Percentiles rank a stretch among this genome's conserved stretches.
Conservation (phyloP, 2,329 filamentous ascomycete species). For the Colletotrichum siamense region DNA sequence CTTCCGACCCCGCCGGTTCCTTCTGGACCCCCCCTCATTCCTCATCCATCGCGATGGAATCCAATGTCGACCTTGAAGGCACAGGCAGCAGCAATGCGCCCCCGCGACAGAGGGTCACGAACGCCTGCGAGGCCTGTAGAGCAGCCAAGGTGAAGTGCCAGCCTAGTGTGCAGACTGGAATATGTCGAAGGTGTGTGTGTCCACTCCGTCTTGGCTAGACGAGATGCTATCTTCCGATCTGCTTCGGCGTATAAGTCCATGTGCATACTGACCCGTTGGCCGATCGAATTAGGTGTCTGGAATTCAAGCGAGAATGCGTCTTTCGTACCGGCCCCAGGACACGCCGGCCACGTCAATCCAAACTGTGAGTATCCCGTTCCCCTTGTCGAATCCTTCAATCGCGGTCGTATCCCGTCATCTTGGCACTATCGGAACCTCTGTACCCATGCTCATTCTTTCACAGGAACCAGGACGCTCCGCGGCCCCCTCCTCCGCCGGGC, state of each 20-base stretch:
- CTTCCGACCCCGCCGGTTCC: neutral
- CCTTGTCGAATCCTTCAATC: neutral
- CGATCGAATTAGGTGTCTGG: constrained; percentile 49
- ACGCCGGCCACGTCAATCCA: constrained; percentile 49
- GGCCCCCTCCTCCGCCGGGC: constrained; percentile 37
- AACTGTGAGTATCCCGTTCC: constrained; percentile 41
- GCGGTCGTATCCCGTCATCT: neutral
- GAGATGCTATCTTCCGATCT: neutral
- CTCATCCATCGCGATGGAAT: neutral
- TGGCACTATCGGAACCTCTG: neutral
- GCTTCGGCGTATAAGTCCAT: constrained; percentile 10
- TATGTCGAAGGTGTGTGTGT: constrained; percentile 53
- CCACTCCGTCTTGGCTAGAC: neutral
- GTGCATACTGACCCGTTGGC: neutral
- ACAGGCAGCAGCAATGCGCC: neutral
- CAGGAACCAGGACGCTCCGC: constrained; percentile 21
- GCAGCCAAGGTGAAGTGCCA: constrained; percentile 60
- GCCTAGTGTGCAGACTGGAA: constrained; percentile 49
- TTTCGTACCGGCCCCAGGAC: constrained; percentile 55
- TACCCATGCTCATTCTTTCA: constrained; percentile 24
- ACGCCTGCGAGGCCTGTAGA: constrained; percentile 61
- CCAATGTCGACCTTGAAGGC: neutral
- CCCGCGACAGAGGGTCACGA: constrained; percentile 24
- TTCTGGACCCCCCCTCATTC: neutral
- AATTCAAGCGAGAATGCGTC: constrained; percentile 59